These are phyloP conservation scores for Cladosporium phlei DNA, from an alignment of 2,329 filamentous ascomycete genomes.

Conservation along the genomic window DNA sequence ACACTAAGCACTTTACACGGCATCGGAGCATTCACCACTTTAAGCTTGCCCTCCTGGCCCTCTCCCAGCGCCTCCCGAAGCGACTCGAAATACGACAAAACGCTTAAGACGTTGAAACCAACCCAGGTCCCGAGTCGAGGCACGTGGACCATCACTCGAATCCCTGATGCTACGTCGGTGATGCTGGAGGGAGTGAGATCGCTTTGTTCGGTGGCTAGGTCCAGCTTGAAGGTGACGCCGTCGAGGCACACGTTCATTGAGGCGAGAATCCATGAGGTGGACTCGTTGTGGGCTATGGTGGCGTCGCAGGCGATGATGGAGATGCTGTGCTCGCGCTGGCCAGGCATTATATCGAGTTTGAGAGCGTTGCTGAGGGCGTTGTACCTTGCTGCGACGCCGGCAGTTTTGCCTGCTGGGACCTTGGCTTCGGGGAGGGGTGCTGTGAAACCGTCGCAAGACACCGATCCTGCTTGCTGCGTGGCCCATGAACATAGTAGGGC, in stretches of 20 bases:
- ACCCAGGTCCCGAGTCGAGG: slow-evolving; percentile 40
- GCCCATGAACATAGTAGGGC: background rate
- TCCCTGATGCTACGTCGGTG: slow-evolving; percentile 38
- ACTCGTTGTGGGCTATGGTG: background rate
- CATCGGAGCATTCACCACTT: slow-evolving; percentile 63
- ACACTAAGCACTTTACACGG: slow-evolving; percentile 88
- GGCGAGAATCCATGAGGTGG: background rate
- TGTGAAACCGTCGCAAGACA: background rate
- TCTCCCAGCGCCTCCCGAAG: background rate
- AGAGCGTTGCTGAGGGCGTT: background rate
- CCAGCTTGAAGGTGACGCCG: background rate
- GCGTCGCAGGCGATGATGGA: background rate
- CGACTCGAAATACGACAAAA: background rate
- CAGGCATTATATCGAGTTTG: background rate
- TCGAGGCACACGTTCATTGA: background rate
- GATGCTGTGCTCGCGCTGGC: background rate
- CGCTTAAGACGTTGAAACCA: background rate
- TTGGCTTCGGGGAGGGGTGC: background rate
- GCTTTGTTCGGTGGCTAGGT: background rate
- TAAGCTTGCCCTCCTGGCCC: background rate
- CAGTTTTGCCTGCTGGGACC: background rate
- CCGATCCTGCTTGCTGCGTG: background rate
- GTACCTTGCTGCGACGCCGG: background rate
- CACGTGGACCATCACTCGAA: slow-evolving; percentile 41
- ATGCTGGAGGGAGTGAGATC: slow-evolving; percentile 24